Evolutionary conservation across 2,329 filamentous ascomycete genomes (phyloP).

Genomic region (Clathrospora elynae): DNA sequence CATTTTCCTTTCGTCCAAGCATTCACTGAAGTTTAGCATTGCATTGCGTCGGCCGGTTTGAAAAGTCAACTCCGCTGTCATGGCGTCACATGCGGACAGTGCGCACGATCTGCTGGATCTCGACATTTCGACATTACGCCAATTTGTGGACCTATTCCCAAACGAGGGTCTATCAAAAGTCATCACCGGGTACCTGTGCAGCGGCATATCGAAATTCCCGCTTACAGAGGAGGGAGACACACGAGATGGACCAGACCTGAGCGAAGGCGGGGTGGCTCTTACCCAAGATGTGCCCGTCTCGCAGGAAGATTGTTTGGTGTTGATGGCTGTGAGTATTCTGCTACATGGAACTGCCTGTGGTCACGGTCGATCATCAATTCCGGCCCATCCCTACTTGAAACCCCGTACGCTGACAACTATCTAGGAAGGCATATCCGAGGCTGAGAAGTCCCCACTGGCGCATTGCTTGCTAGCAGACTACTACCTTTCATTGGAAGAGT

Average conservation of each 20-base stretch:
- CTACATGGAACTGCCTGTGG: neutral
- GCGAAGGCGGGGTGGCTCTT: slow-evolving; percentile 46
- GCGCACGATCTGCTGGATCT: slow-evolving; percentile 61
- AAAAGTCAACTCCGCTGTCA: slow-evolving; percentile 19
- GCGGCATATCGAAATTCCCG: slow-evolving; percentile 82
- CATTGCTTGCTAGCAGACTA: slow-evolving; percentile 84
- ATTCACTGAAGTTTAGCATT: slow-evolving; percentile 8
- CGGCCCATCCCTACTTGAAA: neutral
- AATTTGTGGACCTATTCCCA: slow-evolving; percentile 84
- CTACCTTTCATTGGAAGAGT: slow-evolving; percentile 82
- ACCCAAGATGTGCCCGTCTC: slow-evolving; percentile 62
- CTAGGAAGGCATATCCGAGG: slow-evolving; percentile 54
- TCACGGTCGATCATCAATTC: neutral
- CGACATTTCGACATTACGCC: slow-evolving; percentile 76
- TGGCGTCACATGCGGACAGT: slow-evolving; percentile 45
- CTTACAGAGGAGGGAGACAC: slow-evolving; percentile 45
- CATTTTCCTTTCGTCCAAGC: slow-evolving; percentile 3
- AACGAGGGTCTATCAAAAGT: slow-evolving; percentile 81
- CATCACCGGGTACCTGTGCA: slow-evolving; percentile 79
- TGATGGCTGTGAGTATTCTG: slow-evolving; percentile 64
- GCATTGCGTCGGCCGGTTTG: slow-evolving; percentile 3
- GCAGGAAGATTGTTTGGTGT: slow-evolving; percentile 76
- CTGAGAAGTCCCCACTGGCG: slow-evolving; percentile 72
- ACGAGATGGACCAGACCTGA: slow-evolving; percentile 53
- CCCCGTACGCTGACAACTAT: neutral